Evolutionary conservation across 805 yeast genomes (phyloP), one percentile per base, ranked within the genome.

Genomic region (Komagataella pseudopastoris): DNA sequence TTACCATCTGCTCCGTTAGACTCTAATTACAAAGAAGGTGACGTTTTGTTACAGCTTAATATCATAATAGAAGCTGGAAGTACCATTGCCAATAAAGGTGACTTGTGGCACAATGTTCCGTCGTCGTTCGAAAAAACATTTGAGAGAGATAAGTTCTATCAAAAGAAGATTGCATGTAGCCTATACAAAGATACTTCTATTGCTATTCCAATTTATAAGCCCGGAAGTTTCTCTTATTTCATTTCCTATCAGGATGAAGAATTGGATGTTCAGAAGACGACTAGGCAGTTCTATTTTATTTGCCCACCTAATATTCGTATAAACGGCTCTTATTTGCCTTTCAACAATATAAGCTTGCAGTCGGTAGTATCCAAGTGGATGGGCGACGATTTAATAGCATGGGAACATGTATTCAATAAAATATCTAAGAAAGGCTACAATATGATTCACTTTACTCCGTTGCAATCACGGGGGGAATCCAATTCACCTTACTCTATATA

Each of bases 391-490:
- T 63, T 73, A 39, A 62, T 64, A 1, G 65, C 77, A 12, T 91
- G 98, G 98, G 78, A 78, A 52, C 63, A 67, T 1, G 69, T 85
- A 52, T 85, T 91, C 53, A 63, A 64, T 1, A 76, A 76, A 48
- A 76, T 91, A 47, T 67, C 82, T 14, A 63, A 67, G 6, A 93
- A 93, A 65, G 90, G 93, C 18, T 91, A 91, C 70, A 93, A 93
- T 65, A 88, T 91, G 96, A 72, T 93, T 47, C 99, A 91, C 70
- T 91, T 91, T 64, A 90, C 97, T 5, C 99, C 99, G 0, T 71
- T 91, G 58, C 96, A 91, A 66, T 69, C 81, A 56, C 75, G 98
- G 52, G 99, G 99, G 39, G 84, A 75, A 55, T 86, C 96, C 1
- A 78, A 90, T 64, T 90, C 97, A 6, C 99, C 99, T 0, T 91